Evolutionary conservation across 176 grass and related monocot species (phyloP), one percentile per base, ranked within the genome.

Genomic region (Ensete ventricosum): DNA sequence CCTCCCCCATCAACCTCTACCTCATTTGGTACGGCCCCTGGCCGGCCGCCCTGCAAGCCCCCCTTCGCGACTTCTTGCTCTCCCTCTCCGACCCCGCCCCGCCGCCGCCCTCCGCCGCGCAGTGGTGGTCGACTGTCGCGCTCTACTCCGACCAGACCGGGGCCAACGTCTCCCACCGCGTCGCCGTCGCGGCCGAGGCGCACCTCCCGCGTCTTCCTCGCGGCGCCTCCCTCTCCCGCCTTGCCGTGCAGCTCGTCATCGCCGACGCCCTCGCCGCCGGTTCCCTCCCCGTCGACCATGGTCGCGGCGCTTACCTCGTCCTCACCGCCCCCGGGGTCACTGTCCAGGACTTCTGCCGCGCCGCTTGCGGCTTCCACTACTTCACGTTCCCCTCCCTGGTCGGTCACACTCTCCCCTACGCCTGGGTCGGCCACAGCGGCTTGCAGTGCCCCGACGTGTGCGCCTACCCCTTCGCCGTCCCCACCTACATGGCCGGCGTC

Each of bases 381-480:
- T 69, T 69, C 52, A 25, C 48, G 12, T 73, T 73, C 23, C 23
- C 71, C 7, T 73, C 71, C 23, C 71, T 73, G 11, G 71, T 73
- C 11, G 52, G 71, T 52, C 71, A 73, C 52, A 73, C 52, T 3
- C n/a, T 73, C 52, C 71, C 71, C 52, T 73, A 73, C 52, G 52
- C 71, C 11, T 73, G 71, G 71, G 52, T 73, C 22, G 71, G 71
- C 71, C 71, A 73, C 71, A 73, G 52, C 71, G 71, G 52, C 53
- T 2, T n/a, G n/a, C 71, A 73, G 71, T 73, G 71, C 52, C 71
- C 71, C 49, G 52, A 55, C 13, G 21, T 73, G 2, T 73, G 71
- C 52, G 52, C 71, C 1, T 97, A 97, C 85, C 93, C 93, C 66
- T 97, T 97, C 83, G 90, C 88, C 6, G 71, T 97, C 53, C 90